Conservation (phyloP, 2,329 filamentous ascomycete genomes). For the Diaporthe amygdali region DNA sequence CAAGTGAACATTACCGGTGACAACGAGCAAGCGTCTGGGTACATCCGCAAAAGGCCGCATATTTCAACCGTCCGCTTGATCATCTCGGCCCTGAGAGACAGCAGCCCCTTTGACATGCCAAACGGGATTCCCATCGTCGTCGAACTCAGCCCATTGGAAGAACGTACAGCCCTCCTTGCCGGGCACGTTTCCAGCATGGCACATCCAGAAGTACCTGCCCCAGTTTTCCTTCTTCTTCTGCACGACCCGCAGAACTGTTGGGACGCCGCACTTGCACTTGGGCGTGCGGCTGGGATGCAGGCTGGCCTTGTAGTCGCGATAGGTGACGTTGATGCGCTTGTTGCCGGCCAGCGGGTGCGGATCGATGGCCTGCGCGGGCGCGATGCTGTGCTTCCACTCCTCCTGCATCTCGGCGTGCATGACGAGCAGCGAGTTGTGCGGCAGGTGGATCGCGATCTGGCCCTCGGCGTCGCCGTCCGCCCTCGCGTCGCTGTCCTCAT, state of each 20-base stretch:
- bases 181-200: conserved; percentile 75
- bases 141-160: conserved; percentile 87
- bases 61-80: neutral
- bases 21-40: neutral
- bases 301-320: conserved; percentile 80
- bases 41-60: neutral
- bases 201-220: conserved; percentile 91
- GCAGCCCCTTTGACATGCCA: conserved; percentile 45
- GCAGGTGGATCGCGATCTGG: conserved; percentile 90
- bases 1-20: neutral
- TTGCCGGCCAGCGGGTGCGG: conserved; percentile 84
- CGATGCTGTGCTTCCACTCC: conserved; percentile 90
- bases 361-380: conserved; percentile 76
- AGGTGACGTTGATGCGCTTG: conserved; percentile 90
- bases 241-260: conserved; percentile 75
- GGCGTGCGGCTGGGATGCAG: conserved; percentile 82
- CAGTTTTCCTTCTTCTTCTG: conserved; percentile 78
- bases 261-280: conserved; percentile 75
- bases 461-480: conserved; percentile 67
- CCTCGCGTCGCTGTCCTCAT: conserved; percentile 55
- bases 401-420: conserved; percentile 99
- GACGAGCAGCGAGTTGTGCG: conserved; percentile 89
- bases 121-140: conserved; percentile 81
- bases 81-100: neutral
- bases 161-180: conserved; percentile 74